Evolutionary conservation across 2,329 filamentous ascomycete genomes (phyloP), one percentile per base, ranked within the genome.

Genomic region (Pseudogymnoascus pannorum): DNA sequence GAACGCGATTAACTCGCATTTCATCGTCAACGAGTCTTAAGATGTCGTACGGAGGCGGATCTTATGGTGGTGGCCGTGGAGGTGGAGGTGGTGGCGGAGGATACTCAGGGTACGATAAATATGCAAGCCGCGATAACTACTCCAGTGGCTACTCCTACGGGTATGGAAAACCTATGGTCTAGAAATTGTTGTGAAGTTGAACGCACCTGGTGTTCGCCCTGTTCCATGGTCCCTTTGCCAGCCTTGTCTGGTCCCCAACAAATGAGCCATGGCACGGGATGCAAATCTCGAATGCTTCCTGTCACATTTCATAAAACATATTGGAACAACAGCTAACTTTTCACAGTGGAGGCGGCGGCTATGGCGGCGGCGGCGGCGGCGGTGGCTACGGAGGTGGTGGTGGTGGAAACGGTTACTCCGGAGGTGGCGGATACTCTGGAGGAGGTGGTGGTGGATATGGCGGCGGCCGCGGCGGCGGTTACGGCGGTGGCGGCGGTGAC

Each of bases 401-500:
- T 35, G 72, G 73, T 60, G 72, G 72, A 62, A 73, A 73, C 60
- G 72, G 71, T 58, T 72, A 74, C 31, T 74, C 73, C 59, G 72
- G 72, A 59, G 72, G 71, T 44, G 67, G 68, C 48, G 69, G 71
- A 61, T 68, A 68, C 61, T 68, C 62, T 61, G 68, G 67, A 61
- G 65, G 65, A 16, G 64, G 62, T 51, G 66, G 65, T 42, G 70
- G 71, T 60, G 71, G 70, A 62, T 69, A 70, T 24, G 69, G 71
- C 31, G 70, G 69, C 63, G 75, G 76, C 38, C 74, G 73, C 59
- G 75, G 75, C 62, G 77, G 82, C 61, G 86, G 83, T 66, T 87
- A 83, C 67, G 90, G 91, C 67, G 86, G 83, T 66, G 87, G 83
- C 67, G 90, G 91, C 67, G 92, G 93, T 75, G 94, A 99, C 78